These are phyloP conservation scores for Globisporangium sylvaticum DNA, from an alignment of 352 stramenopile species.

Conservation along the genomic window DNA sequence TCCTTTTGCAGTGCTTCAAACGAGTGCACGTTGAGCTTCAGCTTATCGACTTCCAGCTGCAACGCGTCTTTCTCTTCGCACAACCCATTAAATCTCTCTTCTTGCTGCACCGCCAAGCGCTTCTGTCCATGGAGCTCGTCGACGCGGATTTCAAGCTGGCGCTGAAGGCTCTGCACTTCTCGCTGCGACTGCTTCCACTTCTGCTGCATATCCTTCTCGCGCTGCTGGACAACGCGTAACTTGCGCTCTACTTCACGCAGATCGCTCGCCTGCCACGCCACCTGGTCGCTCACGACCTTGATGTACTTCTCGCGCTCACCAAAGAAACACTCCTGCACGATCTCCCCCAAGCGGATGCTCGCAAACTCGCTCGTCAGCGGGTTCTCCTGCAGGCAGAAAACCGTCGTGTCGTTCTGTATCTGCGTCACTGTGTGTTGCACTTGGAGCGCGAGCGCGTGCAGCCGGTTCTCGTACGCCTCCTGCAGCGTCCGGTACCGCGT, in stretches of 20 bases:
- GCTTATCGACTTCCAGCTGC: slow-evolving; percentile 29
- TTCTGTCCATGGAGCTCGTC: slow-evolving; percentile 47
- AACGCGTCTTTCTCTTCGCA: slow-evolving; percentile 33
- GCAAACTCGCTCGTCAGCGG: slow-evolving; percentile 64
- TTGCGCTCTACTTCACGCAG: slow-evolving; percentile 52
- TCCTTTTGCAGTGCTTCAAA: slow-evolving; percentile 40
- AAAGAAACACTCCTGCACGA: slow-evolving; percentile 65
- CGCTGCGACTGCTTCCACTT: slow-evolving; percentile 42
- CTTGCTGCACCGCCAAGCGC: slow-evolving; percentile 21
- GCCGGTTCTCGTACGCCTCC: slow-evolving; percentile 62
- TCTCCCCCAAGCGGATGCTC: slow-evolving; percentile 47
- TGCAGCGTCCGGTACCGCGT: slow-evolving; percentile 67
- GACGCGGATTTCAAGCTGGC: slow-evolving; percentile 37
- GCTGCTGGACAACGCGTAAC: slow-evolving; percentile 30
- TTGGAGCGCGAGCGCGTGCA: slow-evolving; percentile 50
- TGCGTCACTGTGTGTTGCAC: slow-evolving; percentile 48
- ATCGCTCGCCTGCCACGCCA: slow-evolving; percentile 66
- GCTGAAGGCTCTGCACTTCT: slow-evolving; percentile 35
- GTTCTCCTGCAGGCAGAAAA: slow-evolving; percentile 65
- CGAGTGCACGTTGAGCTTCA: slow-evolving; percentile 24
- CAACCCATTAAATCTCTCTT: slow-evolving; percentile 19
- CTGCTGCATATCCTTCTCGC: slow-evolving; percentile 34
- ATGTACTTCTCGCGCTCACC: slow-evolving; percentile 73
- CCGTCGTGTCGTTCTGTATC: slow-evolving; percentile 52
- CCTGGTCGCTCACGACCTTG: slow-evolving; percentile 60